A percentile compares a stretch with the other conserved stretches of the same genome.
These are phyloP conservation scores for Leucosporidium yakuticum DNA, from an alignment of 768 basidiomycete species.

Conservation along the genomic window DNA sequence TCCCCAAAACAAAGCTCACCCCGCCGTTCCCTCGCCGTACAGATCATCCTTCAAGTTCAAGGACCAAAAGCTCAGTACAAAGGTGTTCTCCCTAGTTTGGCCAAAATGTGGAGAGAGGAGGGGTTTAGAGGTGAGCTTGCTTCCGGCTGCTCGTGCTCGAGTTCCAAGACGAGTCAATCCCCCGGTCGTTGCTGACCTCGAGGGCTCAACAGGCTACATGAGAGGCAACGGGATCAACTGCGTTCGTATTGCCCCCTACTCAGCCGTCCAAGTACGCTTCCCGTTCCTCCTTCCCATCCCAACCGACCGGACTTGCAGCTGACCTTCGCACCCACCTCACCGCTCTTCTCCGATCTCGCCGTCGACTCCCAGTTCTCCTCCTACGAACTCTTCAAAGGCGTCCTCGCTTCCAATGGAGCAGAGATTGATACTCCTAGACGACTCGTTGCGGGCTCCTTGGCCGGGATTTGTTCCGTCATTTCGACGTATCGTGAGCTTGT, in stretches of 20 bases:
- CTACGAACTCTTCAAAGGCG: conserved; percentile 47
- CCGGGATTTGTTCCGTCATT: conserved; percentile 81
- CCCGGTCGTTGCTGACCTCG: not conserved
- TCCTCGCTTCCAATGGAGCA: conserved; percentile 64
- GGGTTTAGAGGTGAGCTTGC: conserved; percentile 55
- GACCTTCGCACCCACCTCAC: too few relatives aligned
- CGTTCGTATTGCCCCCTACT: conserved; percentile 85
- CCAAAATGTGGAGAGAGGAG: conserved; percentile 88
- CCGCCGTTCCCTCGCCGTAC: conserved; percentile 8
- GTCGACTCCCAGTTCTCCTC: conserved; percentile 19
- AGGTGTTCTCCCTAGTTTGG: conserved; percentile 75
- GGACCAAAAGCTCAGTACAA: conserved; percentile 56
- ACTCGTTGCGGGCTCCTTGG: conserved; percentile 76
- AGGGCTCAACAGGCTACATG: conserved; percentile 62
- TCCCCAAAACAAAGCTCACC: not conserved
- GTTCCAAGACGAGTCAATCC: too few relatives aligned
- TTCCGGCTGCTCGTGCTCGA: not conserved
- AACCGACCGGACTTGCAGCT: not conserved
- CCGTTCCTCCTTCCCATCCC: conserved; percentile 38
- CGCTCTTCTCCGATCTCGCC: not conserved
- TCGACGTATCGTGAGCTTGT: conserved; percentile 31
- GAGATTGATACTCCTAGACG: conserved; percentile 83
- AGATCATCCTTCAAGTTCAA: conserved; percentile 51
- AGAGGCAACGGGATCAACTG: conserved; percentile 78
- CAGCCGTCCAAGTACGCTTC: conserved; percentile 44